phyloP scores from a whole-genome alignment of 208 protist genomes.

The Strigomonas galati region DNA sequence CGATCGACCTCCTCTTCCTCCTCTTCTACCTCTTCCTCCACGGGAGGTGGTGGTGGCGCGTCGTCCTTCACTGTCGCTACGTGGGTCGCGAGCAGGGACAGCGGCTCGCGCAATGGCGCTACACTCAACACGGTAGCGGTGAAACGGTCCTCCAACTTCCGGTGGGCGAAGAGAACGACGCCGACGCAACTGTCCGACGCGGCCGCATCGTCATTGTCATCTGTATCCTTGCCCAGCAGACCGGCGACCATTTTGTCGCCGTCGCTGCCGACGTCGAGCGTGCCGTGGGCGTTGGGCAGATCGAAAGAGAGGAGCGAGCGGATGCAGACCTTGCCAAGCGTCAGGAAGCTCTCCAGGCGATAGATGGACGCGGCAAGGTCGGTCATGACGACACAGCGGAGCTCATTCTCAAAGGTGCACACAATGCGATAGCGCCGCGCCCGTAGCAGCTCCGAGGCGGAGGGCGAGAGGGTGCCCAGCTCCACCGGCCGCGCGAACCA shows the following conservation, averaged over 20 bases:
- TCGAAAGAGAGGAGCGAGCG: conserved; percentile 35
- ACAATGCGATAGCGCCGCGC: conserved; percentile 68
- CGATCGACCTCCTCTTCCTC: conserved; percentile 16
- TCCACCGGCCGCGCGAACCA: conserved; percentile 54
- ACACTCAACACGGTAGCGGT: conserved; percentile 7
- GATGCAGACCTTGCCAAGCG: conserved; percentile 42
- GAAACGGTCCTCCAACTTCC: neutral
- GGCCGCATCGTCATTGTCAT: conserved; percentile 11
- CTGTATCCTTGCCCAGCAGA: conserved; percentile 23
- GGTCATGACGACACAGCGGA: conserved; percentile 62
- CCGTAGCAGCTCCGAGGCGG: conserved; percentile 34
- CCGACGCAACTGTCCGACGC: neutral
- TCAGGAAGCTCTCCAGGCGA: conserved; percentile 67
- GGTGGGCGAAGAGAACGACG: conserved; percentile 9
- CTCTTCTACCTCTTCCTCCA: neutral
- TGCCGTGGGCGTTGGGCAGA: conserved; percentile 9
- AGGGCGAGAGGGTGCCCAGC: conserved; percentile 47
- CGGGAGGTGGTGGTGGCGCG: neutral
- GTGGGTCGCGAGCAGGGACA: neutral
- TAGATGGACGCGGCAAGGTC: conserved; percentile 42
- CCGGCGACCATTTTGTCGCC: conserved; percentile 38
- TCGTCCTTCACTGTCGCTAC: too few relatives aligned
- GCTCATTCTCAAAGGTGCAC: conserved; percentile 34
- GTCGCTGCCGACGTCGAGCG: conserved; percentile 13
- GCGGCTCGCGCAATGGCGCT: conserved; percentile 5